Evolutionary conservation across 75 land plant species (phyloP).

Genomic region (Cryptomeria japonica): DNA sequence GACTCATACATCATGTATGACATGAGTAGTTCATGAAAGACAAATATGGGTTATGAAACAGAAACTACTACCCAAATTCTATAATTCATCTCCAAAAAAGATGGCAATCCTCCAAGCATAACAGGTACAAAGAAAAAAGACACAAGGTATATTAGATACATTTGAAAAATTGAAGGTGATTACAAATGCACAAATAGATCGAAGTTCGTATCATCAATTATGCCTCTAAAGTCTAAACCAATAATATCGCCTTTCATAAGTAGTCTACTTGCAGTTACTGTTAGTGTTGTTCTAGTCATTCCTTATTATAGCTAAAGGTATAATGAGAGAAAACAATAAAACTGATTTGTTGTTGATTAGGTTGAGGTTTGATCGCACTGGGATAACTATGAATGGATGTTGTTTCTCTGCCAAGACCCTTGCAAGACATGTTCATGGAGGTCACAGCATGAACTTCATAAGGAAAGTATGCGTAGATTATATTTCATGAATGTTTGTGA

Average conservation of each 20-base stretch:
- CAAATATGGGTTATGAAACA: neutral
- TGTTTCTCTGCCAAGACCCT: neutral
- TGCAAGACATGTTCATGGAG: too few species aligned
- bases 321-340: neutral
- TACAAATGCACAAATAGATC: neutral
- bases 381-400: neutral
- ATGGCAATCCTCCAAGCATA: neutral
- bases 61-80: neutral
- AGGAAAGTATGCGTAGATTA: neutral
- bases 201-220: neutral
- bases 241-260: neutral
- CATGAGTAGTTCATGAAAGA: neutral
- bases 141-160: neutral
- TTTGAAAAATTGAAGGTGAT: neutral
- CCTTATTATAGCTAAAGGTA: neutral
- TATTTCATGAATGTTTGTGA: neutral
- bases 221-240: neutral
- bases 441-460: neutral
- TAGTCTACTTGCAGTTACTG: neutral
- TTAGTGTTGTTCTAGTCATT: neutral
- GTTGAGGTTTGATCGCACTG: neutral
- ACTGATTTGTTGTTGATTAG: neutral
- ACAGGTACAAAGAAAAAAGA: neutral
- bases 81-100: neutral
- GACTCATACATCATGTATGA: neutral